phyloP scores from a whole-genome alignment of 305 asterid species.

The Striga hermonthica region DNA sequence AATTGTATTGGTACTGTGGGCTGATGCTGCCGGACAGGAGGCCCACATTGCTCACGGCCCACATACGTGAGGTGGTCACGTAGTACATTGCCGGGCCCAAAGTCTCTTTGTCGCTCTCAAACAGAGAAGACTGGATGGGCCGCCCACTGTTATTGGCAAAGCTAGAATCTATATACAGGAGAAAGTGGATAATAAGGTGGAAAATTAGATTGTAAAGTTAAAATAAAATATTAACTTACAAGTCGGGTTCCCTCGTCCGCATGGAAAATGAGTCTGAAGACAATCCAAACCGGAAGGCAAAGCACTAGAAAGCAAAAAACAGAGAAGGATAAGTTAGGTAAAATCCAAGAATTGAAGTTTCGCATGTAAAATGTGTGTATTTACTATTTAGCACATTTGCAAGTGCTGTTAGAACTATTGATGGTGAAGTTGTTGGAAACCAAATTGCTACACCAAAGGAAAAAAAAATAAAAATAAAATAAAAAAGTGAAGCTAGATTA shows the following conservation, averaged over 20 bases:
- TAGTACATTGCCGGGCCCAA: slow-evolving; percentile 68
- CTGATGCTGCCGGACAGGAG: slow-evolving; percentile 31
- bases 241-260: slow-evolving; percentile 53
- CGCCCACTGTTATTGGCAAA: slow-evolving; percentile 69
- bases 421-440: slow-evolving; percentile 71
- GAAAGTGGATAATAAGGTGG: not conserved
- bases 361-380: not conserved
- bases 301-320: slow-evolving; percentile 38
- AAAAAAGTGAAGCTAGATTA: not conserved
- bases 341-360: not conserved
- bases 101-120: slow-evolving; percentile 40
- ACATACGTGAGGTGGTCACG: slow-evolving; percentile 39
- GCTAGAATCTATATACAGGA: slow-evolving; percentile 45
- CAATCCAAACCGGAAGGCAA: slow-evolving; percentile 64
- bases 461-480: not conserved
- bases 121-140: slow-evolving; percentile 38
- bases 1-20: slow-evolving; percentile 30
- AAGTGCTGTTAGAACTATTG: slow-evolving; percentile 51
- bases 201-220: not conserved
- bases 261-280: slow-evolving; percentile 68
- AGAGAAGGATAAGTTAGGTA: not conserved
- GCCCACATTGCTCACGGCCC: slow-evolving; percentile 88
- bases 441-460: slow-evolving; percentile 50
- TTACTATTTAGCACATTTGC: slow-evolving; percentile 8
- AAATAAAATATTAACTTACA: slow-evolving; percentile 40